Evolutionary conservation across 306 rosid genomes (phyloP).

Genomic region (Sindora glabra): DNA sequence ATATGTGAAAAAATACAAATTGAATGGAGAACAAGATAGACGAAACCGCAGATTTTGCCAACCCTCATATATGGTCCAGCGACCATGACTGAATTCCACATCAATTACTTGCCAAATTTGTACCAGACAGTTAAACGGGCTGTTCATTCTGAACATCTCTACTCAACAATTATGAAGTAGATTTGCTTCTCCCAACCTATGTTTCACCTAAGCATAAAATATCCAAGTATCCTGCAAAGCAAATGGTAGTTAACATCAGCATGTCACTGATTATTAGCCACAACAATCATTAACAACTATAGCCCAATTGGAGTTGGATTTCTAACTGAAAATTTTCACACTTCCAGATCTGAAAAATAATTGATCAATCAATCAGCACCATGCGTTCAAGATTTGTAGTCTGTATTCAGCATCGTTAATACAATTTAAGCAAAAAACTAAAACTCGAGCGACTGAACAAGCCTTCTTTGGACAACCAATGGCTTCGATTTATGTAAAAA

Average conservation of each 20-base stretch:
- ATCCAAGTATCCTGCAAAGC: conserved; percentile 35
- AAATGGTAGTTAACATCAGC: conserved; percentile 4
- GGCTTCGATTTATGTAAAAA: not conserved
- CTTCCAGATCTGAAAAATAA: not conserved
- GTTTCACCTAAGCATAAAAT: conserved; percentile 33
- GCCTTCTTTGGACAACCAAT: not conserved
- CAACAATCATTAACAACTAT: not conserved
- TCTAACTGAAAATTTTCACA: not conserved
- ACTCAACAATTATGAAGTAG: not conserved
- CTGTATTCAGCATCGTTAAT: too few species aligned
- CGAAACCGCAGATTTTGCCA: too few species aligned
- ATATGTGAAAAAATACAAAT: too few species aligned
- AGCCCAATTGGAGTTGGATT: not conserved
- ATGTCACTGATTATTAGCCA: not conserved
- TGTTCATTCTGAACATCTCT: too few species aligned
- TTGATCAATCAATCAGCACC: not conserved
- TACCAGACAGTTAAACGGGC: conserved; percentile 4
- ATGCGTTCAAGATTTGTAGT: not conserved
- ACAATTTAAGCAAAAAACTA: not conserved
- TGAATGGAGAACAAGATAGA: too few species aligned
- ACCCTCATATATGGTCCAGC: too few species aligned
- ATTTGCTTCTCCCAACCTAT: not conserved
- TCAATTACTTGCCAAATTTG: conserved; percentile 8
- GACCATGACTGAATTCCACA: too few species aligned
- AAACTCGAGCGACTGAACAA: not conserved